Evolutionary conservation across 2,329 filamentous ascomycete genomes (phyloP).

Genomic region (Periconia sp.): DNA sequence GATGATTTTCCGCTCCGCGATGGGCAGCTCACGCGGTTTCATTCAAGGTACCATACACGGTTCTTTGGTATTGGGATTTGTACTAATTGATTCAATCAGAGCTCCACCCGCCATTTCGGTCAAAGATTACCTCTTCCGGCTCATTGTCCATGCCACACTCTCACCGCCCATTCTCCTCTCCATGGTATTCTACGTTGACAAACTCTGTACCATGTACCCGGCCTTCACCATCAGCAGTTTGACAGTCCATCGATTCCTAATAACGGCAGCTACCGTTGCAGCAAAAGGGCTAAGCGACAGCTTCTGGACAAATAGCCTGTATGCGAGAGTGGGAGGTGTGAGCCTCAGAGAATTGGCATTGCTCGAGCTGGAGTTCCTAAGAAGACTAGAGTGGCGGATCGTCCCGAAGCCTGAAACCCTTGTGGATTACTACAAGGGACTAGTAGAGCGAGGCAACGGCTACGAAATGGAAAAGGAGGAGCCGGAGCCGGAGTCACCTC

Average conservation of each 20-base stretch:
- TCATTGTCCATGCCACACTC: conserved; percentile 92
- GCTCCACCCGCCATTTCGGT: conserved; percentile 92
- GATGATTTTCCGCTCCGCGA: conserved; percentile 84
- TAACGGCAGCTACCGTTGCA: conserved; percentile 92
- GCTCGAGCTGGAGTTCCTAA: conserved; percentile 90
- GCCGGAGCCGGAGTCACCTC: conserved; percentile 19
- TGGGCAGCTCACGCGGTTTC: conserved; percentile 89
- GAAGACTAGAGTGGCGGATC: conserved; percentile 93
- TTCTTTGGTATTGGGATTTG: too few species aligned
- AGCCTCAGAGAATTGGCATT: conserved; percentile 88
- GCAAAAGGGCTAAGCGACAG: conserved; percentile 95
- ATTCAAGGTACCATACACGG: conserved; percentile 84
- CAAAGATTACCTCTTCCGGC: conserved; percentile 86
- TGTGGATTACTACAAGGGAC: conserved; percentile 88
- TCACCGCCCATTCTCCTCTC: conserved; percentile 93
- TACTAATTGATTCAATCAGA: too few species aligned
- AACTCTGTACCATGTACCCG: conserved; percentile 87
- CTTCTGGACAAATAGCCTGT: conserved; percentile 98
- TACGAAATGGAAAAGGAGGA: conserved; percentile 57
- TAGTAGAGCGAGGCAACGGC: conserved; percentile 72
- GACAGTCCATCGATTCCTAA: conserved; percentile 96
- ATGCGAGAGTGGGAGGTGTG: conserved; percentile 91
- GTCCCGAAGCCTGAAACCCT: conserved; percentile 93
- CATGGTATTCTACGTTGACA: conserved; percentile 99
- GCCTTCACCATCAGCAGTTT: conserved; percentile 96